Percentiles rank a stretch among this genome's conserved stretches.
Evolutionary conservation across 306 rosid species (phyloP).

Genomic region (Sophora flavescens): DNA sequence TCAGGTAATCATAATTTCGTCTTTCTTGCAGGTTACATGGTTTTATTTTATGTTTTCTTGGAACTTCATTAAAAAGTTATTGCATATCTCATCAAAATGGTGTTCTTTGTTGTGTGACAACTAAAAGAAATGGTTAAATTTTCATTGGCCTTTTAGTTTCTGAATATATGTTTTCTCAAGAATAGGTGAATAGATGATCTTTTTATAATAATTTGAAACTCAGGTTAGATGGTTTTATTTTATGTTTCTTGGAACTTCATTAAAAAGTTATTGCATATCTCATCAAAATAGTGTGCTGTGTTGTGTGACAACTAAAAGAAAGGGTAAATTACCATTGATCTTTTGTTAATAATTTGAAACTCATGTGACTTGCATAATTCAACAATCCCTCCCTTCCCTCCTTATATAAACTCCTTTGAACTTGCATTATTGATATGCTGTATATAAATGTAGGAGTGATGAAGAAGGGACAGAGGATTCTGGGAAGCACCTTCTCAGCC

Average conservation of each 20-base stretch:
- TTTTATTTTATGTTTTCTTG: slow-evolving; percentile 18
- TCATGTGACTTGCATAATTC: slow-evolving; percentile 27
- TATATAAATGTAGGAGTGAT: slow-evolving; percentile 71
- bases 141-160: slow-evolving; percentile 27
- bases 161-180: slow-evolving; percentile 26
- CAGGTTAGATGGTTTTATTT: background rate
- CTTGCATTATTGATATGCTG: slow-evolving; percentile 27
- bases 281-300: background rate
- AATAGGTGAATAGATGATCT: slow-evolving; percentile 3
- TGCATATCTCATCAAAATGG: slow-evolving; percentile 1
- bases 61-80: background rate
- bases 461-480: slow-evolving; percentile 80
- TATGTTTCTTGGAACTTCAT: background rate
- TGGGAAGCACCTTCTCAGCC: slow-evolving; percentile 72
- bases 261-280: background rate
- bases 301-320: background rate
- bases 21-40: slow-evolving; percentile 10
- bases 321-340: slow-evolving; percentile 20
- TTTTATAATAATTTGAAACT: slow-evolving; percentile 30
- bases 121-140: slow-evolving; percentile 6
- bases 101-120: slow-evolving; percentile 18
- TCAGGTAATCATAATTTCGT: slow-evolving; percentile 62
- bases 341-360: slow-evolving; percentile 37
- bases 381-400: background rate
- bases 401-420: background rate